Evolutionary conservation across 257 asterid species (phyloP), one percentile per base, ranked within the genome.

Genomic region (Misopates orontium): DNA sequence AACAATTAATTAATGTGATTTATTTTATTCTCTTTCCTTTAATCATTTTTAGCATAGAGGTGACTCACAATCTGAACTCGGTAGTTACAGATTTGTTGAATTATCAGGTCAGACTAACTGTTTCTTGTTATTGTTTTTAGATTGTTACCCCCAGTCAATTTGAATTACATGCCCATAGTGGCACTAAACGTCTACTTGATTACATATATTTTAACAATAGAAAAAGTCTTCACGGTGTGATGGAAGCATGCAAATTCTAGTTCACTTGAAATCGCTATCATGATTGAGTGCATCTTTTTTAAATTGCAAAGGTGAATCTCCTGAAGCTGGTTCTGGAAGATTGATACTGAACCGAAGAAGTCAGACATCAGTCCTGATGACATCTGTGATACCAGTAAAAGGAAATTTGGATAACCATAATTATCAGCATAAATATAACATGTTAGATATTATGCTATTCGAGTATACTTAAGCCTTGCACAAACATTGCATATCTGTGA

Each of bases 81-180:
- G 7, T 42, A 17, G 0, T 36, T 31, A 39, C 45, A 15, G 22
- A 64, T 68, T 52, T 12, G 60, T 52, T 17, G 52, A 60, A 28
- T 60, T 39, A 61, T 66, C 54, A 49, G 10, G 55, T 66, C 20
- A 10, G 65, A 40, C 62, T 80, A 48, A 70, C 72, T 54, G 59
- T 58, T 64, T 12, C 18, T 24, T 78, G 13, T 67, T 61, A 68
- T 60, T 31, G 25, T 2, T 44, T 80, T 68, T 69, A 94, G 99
- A 86, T 81, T 62, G 75, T 90, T 69, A 83, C 90, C 12, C 97
- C 97, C 14, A 80, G 80, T 70, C 81, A 80, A 56, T 94, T 90
- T 73, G 99, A 94, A 69, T 25, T 79, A 64, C 98, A 93, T 66
- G 97, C 98, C 0, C 80, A 71, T 51, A 87, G 98, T 75, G 73